Base-by-base conservation (phyloP, 495 filamentous ascomycete species). In the Hyaloscypha bicolor region DNA sequence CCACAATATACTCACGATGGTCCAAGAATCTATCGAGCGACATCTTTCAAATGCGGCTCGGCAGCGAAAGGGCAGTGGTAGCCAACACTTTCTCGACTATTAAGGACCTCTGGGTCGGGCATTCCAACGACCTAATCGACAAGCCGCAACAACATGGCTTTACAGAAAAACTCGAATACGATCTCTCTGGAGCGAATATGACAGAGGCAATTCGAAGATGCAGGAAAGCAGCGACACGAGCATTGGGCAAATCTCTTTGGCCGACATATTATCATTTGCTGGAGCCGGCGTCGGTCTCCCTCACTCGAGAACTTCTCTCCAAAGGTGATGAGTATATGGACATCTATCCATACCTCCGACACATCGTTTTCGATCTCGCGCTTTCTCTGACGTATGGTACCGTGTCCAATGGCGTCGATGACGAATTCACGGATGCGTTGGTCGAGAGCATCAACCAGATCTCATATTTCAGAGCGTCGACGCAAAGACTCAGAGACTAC, bases 41-140 rank as follows among this genome's bases (percentile, higher is more conserved):
- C 35, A 51, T 63, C 22, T 63, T 63, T n/a, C 61, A 63, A 29
- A 63, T 63, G 12, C 16, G 61, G 32, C 42, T 63, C 39, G 61
- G 61, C 12, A 48, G 61, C 39, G 22, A 63, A 33, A 35, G 61
- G 4, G 42, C 35, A 9, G 25, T 63, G 3, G 30, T 63, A 19
- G 61, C 33, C 9, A 48, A 33, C 21, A 32, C 61, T 8, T 63
- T 25, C 22, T 16, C 61, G n/a, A 48, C 31, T 4, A 53, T 63
- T 12, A 63, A 63, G 42, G 61, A 63, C 8, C 51, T 63, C 4
- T 63, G 61, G 61, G 25, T 63, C 25, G 48, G 25, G 22, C 25
- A 48, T 1, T 48, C 35, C 11, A 63, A 42, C 51, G 35, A 25
- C 11, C 42, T 63, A 5, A 42, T 63, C 19, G 42, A 63, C 30